Base-by-base conservation (phyloP, 805 yeast species). In the Danielia oregonensis region DNA sequence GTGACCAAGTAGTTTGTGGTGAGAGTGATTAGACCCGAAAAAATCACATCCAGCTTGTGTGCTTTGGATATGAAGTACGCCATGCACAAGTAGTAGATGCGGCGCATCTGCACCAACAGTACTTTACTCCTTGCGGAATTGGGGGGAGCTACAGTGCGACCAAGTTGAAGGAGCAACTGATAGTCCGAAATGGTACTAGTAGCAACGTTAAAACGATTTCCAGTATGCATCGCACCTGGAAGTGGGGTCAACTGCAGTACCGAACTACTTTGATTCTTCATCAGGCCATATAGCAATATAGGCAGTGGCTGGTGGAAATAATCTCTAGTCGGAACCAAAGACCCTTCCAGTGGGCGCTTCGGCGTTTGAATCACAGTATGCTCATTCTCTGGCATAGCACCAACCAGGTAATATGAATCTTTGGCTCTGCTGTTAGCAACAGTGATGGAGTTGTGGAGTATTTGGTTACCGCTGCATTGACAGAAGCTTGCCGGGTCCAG, bases 1-100 rank as follows among this genome's bases (percentile, higher is more conserved):
- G 67, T 52, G 23, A 62, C 53, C 33, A 65, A 44, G 37, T 58
- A 65, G 43, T 65, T 65, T 9, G 70, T 61, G 27, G 68, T 59
- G 36, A 65, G 54, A 42, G 63, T 65, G 25, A 59, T 31, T 34
- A 65, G 55, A 32, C 67, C 61, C 48, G 57, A 55, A 38, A 63
- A 62, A 63, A 65, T 55, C 32, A 55, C 33, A 12, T 46, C 44
- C 10, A 55, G 49, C 8, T 23, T 29, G 34, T 35, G 51, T 5
- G 65, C 51, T 12, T 43, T 43, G 37, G 36, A 54, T 4, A 61
- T 37, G 32, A 63, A 62, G 7, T 60, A 58, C 23, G 51, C 51
- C 24, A 65, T 40, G 69, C 70, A 65, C 4, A 40, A 24, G 21
- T 48, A 49, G 45, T 63, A 65, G 15, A 65, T 43, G 16, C 35